Percentiles rank a stretch among this genome's conserved stretches.
These are phyloP conservation scores for Nosema muscidifuracis DNA, from an alignment of 371 early-diverging fungal genomes.

Conservation along the genomic window DNA sequence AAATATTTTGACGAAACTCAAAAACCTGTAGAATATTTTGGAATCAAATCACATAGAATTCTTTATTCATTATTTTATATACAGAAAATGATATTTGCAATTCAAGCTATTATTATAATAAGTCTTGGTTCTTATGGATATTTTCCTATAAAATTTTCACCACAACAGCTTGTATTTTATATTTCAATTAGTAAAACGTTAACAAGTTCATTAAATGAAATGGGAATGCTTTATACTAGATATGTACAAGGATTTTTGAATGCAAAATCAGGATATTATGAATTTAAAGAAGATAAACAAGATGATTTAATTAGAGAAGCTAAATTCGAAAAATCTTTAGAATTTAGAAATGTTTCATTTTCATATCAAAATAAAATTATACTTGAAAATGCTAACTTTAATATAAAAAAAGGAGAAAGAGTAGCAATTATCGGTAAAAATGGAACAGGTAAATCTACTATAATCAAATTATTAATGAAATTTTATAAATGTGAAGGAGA, in stretches of 20 bases:
- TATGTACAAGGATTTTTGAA: conserved; percentile 45
- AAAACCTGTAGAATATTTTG: conserved; percentile 29
- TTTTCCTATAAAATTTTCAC: conserved; percentile 25
- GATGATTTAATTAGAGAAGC: background rate
- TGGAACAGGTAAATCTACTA: conserved; percentile 60
- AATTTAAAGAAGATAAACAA: background rate
- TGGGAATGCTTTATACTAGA: conserved; percentile 48
- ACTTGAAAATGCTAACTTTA: conserved; percentile 43
- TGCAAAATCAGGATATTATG: conserved; percentile 16
- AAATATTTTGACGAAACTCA: conserved; percentile 42
- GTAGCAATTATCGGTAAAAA: conserved; percentile 68
- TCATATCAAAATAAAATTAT: background rate
- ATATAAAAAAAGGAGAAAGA: conserved; percentile 52
- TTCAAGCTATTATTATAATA: conserved; percentile 42
- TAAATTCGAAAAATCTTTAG: conserved; percentile 24
- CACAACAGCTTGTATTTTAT: conserved; percentile 43
- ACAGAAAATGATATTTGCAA: conserved; percentile 46
- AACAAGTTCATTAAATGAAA: background rate
- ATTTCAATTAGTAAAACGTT: conserved; percentile 8
- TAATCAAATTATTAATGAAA: conserved; percentile 53
- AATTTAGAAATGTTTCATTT: conserved; percentile 23
- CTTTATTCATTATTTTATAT: conserved; percentile 54
- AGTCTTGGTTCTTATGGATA: conserved; percentile 32
- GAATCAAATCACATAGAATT: conserved; percentile 18
- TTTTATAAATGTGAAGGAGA: conserved; percentile 75